Percentiles rank a stretch among this genome's conserved stretches.
These are phyloP conservation scores for Cymbopogon citratus DNA, from an alignment of 176 grass and related monocot species.

Conservation along the genomic window DNA sequence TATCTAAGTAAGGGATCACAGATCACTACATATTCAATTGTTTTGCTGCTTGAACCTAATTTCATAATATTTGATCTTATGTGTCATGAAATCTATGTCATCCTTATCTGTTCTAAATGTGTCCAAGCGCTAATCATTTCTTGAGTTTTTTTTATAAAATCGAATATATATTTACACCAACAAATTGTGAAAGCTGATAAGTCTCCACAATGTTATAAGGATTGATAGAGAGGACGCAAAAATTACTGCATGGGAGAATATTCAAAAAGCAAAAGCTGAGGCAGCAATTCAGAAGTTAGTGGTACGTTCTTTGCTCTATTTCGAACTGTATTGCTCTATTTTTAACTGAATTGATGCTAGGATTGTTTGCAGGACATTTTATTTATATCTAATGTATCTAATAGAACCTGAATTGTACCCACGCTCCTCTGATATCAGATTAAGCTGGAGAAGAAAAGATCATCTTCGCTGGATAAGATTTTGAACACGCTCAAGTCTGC, in stretches of 20 bases:
- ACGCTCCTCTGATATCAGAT: conserved; percentile 42
- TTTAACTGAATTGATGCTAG: background rate
- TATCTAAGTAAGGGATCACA: conserved; percentile 56
- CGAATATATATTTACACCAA: background rate
- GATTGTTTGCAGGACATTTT: background rate
- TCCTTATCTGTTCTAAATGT: background rate
- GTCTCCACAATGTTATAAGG: conserved; percentile 42
- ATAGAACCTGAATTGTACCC: background rate
- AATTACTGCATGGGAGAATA: conserved; percentile 87
- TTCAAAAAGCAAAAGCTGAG: conserved; percentile 88
- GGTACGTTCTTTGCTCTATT: conserved; percentile 43
- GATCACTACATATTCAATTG: background rate
- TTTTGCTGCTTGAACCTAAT: conserved; percentile 15
- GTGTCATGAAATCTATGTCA: background rate
- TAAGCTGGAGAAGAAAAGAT: conserved; percentile 87
- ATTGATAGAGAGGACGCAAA: conserved; percentile 70
- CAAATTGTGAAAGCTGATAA: conserved; percentile 15
- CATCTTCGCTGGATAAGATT: conserved; percentile 84
- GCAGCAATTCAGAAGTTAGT: conserved; percentile 82
- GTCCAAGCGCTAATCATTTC: background rate
- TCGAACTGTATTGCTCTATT: background rate
- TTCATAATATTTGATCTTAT: background rate
- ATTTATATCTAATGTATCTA: background rate
- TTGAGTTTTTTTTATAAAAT: background rate
- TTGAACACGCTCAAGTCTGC: conserved; percentile 66